Evolutionary conservation across 495 filamentous ascomycete species (phyloP).

Genomic region (Talaromyces nanjingensis): DNA sequence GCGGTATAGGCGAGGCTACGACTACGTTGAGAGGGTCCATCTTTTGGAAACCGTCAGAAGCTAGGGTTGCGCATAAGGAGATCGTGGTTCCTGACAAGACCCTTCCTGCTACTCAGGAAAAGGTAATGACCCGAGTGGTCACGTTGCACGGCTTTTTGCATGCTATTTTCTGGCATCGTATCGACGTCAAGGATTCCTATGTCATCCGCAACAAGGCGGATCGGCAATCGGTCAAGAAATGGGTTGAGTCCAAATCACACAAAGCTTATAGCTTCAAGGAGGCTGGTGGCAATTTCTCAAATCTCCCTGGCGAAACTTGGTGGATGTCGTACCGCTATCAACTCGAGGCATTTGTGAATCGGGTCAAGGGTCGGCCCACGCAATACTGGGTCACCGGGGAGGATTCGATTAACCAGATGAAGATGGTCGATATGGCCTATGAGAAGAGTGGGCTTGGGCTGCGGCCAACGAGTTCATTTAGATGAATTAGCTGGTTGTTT

Average conservation of each 20-base stretch:
- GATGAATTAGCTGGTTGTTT: not conserved
- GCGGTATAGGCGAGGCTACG: slow-evolving; percentile 31
- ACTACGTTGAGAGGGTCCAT: slow-evolving; percentile 22
- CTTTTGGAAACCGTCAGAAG: slow-evolving; percentile 13
- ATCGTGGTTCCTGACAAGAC: slow-evolving; percentile 20
- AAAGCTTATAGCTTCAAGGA: slow-evolving; percentile 40
- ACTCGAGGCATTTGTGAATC: slow-evolving; percentile 52
- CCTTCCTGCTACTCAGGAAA: slow-evolving; percentile 23
- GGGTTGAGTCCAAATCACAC: slow-evolving; percentile 26
- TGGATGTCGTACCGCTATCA: slow-evolving; percentile 48
- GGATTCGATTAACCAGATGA: slow-evolving; percentile 47
- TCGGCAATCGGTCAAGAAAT: slow-evolving; percentile 23
- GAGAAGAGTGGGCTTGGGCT: slow-evolving; percentile 30
- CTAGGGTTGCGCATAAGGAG: slow-evolving; percentile 14
- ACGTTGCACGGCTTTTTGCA: slow-evolving; percentile 24
- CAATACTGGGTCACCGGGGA: slow-evolving; percentile 42
- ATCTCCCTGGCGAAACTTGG: slow-evolving; percentile 27
- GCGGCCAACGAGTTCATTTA: slow-evolving; percentile 20
- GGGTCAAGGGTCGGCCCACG: slow-evolving; percentile 33
- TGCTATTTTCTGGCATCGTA: slow-evolving; percentile 32
- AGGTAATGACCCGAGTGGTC: slow-evolving; percentile 13
- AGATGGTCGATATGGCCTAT: slow-evolving; percentile 49
- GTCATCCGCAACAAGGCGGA: slow-evolving; percentile 21
- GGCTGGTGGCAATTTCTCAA: slow-evolving; percentile 18
- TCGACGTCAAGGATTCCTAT: slow-evolving; percentile 35